These are phyloP conservation scores for Plantago rigida DNA, from an alignment of 305 asterid genomes.

Conservation along the genomic window DNA sequence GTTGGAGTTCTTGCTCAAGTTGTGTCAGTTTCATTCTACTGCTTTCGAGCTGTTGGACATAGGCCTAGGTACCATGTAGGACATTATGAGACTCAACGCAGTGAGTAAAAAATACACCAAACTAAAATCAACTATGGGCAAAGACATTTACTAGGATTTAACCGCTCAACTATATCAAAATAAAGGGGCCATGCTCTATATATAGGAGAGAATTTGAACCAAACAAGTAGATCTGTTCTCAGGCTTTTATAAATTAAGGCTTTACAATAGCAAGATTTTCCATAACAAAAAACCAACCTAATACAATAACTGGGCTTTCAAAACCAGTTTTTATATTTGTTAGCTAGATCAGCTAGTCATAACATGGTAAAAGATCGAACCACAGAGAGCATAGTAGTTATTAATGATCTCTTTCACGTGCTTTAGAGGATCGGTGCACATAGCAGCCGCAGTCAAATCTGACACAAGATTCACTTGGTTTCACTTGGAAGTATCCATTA, in stretches of 20 bases:
- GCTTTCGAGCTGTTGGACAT: conserved; percentile 86
- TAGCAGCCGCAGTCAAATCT: not conserved
- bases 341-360: not conserved
- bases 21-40: conserved; percentile 91
- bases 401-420: not conserved
- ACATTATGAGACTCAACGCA: not conserved
- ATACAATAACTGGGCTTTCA: no score
- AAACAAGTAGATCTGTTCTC: not conserved
- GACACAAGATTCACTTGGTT: not conserved
- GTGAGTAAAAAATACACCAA: no score
- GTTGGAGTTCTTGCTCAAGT: conserved; percentile 90
- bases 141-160: not conserved
- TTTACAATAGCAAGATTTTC: not conserved
- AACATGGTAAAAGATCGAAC: not conserved
- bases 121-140: no score
- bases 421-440: not conserved
- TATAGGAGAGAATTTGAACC: not conserved
- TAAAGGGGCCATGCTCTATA: not conserved
- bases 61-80: conserved; percentile 49
- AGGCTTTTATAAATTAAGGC: not conserved
- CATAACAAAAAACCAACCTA: no score
- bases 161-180: not conserved
- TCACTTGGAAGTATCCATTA: not conserved
- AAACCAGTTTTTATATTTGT: no score
- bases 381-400: not conserved